Percentiles rank a stretch among this genome's conserved stretches.
phyloP scores from a whole-genome alignment of 257 asterid genomes.

The Plantago major region DNA sequence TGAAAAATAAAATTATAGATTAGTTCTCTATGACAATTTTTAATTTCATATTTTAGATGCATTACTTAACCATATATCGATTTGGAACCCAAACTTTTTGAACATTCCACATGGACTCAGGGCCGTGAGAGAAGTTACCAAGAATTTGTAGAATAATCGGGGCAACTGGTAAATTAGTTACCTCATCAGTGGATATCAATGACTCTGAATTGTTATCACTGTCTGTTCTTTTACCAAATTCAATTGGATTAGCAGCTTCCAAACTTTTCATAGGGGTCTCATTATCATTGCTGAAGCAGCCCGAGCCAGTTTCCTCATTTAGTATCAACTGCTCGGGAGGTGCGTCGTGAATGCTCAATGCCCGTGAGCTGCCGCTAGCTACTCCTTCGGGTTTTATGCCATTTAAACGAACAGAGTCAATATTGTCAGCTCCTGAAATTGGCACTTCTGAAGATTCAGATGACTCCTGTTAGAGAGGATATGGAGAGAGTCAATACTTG shows the following conservation, averaged over 20 bases:
- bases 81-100: too few species aligned
- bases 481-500: not conserved
- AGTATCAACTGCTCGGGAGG: constrained; percentile 5
- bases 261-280: constrained; percentile 1
- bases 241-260: constrained; percentile 16
- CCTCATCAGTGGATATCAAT: constrained; percentile 6
- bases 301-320: constrained; percentile 15
- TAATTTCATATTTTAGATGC: too few species aligned
- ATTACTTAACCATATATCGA: too few species aligned
- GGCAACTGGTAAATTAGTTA: not conserved
- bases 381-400: constrained; percentile 11
- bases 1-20: too few species aligned
- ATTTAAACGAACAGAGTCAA: constrained; percentile 15
- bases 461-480: constrained; percentile 21
- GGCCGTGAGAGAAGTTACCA: too few species aligned
- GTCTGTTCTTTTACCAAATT: not conserved
- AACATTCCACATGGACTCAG: too few species aligned
- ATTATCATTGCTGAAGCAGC: constrained; percentile 8
- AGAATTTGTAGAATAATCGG: too few species aligned
- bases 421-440: constrained; percentile 14
- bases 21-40: too few species aligned
- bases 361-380: constrained; percentile 10
- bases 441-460: constrained; percentile 17
- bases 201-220: not conserved
- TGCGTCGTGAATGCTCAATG: constrained; percentile 16